These are phyloP conservation scores for Calocybe cyanea DNA, from an alignment of 768 basidiomycete genomes.

Conservation along the genomic window DNA sequence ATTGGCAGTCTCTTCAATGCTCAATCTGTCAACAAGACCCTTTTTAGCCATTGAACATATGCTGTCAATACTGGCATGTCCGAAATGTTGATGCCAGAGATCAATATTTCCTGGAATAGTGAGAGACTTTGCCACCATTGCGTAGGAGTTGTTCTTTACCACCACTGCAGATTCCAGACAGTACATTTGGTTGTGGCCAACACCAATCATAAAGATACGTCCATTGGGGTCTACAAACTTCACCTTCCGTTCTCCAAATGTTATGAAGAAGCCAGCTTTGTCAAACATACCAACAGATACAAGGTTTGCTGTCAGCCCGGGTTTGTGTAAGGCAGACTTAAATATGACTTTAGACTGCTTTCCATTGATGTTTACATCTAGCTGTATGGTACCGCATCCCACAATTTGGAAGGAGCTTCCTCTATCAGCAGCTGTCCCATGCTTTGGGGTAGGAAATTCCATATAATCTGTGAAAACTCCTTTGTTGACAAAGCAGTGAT, in stretches of 20 bases:
- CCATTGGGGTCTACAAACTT: background rate
- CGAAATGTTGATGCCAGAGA: too few relatives aligned
- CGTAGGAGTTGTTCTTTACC: background rate
- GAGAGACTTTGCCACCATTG: too few relatives aligned
- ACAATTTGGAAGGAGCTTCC: constrained; percentile 15
- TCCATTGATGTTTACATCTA: constrained; percentile 8
- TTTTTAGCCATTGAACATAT: too few relatives aligned
- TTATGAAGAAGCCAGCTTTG: background rate
- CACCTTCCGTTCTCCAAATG: background rate
- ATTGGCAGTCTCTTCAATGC: too few relatives aligned
- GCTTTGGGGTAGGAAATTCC: background rate
- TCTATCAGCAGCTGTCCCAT: constrained; percentile 10
- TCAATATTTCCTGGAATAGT: too few relatives aligned
- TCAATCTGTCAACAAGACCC: too few relatives aligned
- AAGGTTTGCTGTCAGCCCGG: constrained; percentile 1
- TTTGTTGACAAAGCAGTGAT: constrained; percentile 20
- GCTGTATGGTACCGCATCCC: constrained; percentile 18
- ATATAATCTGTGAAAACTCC: constrained; percentile 15
- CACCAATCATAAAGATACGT: background rate
- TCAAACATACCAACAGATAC: constrained; percentile 2
- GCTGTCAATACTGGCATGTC: too few relatives aligned
- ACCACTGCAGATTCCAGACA: background rate
- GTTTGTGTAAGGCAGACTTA: constrained; percentile 15
- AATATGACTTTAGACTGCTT: constrained; percentile 13
- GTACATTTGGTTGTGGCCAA: background rate